Evolutionary conservation across 176 grass and related monocot species (phyloP).

Genomic region (Juncus effusus): DNA sequence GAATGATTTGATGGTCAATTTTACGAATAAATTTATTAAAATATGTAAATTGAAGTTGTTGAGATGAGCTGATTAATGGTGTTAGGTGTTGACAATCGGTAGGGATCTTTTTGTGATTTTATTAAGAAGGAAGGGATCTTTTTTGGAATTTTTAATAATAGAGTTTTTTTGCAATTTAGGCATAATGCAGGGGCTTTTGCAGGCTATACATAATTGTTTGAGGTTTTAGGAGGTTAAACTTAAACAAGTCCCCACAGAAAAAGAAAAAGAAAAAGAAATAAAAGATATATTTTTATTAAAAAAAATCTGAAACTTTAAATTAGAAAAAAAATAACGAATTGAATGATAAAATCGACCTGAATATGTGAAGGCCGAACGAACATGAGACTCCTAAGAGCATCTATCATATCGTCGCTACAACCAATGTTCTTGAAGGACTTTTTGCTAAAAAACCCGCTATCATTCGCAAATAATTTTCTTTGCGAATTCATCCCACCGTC

Average conservation of each 20-base stretch:
- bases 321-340: neutral
- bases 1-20: neutral
- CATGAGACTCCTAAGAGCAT: constrained; percentile 42
- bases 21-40: neutral
- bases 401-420: constrained; percentile 53
- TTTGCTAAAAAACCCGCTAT: constrained; percentile 73
- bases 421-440: constrained; percentile 65
- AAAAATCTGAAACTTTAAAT: neutral
- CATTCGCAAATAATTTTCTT: constrained; percentile 30
- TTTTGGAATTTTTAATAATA: too few relatives aligned
- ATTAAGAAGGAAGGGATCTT: neutral
- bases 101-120: neutral
- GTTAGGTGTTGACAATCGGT: neutral
- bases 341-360: constrained; percentile 46
- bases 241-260: neutral
- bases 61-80: neutral
- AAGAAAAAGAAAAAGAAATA: neutral
- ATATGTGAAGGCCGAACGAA: constrained; percentile 83
- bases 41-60: neutral
- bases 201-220: too few relatives aligned
- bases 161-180: too few relatives aligned
- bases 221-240: too few relatives aligned
- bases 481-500: constrained; percentile 14
- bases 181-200: too few relatives aligned
- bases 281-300: too few relatives aligned